phyloP scores from a whole-genome alignment of 495 filamentous ascomycete genomes.

The Chlorociboria aeruginascens region DNA sequence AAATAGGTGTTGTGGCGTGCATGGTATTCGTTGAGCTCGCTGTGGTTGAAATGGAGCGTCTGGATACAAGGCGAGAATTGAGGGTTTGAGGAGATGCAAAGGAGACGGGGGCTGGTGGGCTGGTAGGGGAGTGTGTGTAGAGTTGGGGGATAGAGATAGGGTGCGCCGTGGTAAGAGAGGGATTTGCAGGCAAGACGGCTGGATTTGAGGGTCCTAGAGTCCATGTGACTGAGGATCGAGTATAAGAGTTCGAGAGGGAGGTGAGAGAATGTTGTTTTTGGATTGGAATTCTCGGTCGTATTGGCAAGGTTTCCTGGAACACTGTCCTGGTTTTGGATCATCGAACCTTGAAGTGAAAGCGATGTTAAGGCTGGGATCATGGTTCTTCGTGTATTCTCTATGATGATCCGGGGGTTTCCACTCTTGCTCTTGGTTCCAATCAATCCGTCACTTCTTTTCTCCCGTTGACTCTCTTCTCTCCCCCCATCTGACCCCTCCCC shows the following conservation, averaged over 20 bases:
- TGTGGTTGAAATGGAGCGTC: constrained; percentile 8
- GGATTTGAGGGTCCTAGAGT: constrained; percentile 3
- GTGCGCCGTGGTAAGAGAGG: constrained; percentile 8
- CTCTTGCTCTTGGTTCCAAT: not conserved
- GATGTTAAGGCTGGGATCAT: too few species aligned
- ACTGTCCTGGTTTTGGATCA: too few species aligned
- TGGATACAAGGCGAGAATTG: constrained; percentile 6
- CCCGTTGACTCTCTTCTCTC: not conserved
- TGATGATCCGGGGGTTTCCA: not conserved
- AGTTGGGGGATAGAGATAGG: constrained; percentile 3
- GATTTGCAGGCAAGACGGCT: constrained; percentile 10
- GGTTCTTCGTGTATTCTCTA: too few species aligned
- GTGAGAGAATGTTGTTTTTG: not conserved
- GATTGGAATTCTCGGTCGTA: not conserved
- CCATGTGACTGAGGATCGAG: constrained; percentile 4
- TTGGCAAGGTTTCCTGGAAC: too few species aligned
- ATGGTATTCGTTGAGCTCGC: constrained; percentile 16
- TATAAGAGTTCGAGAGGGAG: constrained; percentile 13
- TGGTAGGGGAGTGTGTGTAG: constrained; percentile 10
- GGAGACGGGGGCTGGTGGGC: constrained; percentile 4
- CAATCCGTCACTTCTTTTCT: not conserved
- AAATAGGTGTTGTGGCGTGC: constrained; percentile 15
- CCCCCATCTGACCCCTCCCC: not conserved
- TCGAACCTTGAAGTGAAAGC: too few species aligned
- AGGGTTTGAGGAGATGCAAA: constrained; percentile 7